Evolutionary conservation across 73 alveolate species (phyloP).

Genomic region (Paramecium sexaurelia): DNA sequence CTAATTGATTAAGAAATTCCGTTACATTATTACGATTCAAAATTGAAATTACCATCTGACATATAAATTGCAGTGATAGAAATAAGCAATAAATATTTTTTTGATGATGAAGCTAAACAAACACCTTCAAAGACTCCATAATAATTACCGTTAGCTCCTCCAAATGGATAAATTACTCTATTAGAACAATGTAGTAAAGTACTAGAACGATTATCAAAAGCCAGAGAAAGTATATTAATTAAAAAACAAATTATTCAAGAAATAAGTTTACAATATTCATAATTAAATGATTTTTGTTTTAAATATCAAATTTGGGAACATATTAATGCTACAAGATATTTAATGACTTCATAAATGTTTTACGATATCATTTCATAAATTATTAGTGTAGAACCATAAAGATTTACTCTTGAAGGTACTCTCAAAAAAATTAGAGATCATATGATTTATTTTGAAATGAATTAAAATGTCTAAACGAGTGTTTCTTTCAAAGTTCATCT

Average conservation of each 20-base stretch:
- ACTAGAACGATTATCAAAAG: background rate
- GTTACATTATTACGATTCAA: background rate
- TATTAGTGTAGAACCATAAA: background rate
- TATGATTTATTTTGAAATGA: conserved; percentile 41
- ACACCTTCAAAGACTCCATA: background rate
- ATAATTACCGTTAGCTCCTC: background rate
- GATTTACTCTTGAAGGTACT: background rate
- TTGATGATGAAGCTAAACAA: conserved; percentile 19
- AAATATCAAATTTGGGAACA: conserved; percentile 56
- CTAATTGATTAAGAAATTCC: conserved; percentile 24
- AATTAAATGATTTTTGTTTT: background rate
- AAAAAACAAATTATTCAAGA: background rate
- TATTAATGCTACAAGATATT: conserved; percentile 34
- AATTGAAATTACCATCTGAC: background rate
- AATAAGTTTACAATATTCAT: background rate
- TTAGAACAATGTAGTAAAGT: background rate
- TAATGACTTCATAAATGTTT: conserved; percentile 13
- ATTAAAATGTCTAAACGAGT: background rate
- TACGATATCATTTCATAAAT: background rate
- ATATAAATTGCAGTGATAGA: background rate
- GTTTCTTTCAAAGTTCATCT: background rate
- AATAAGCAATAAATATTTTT: background rate
- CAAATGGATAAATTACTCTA: background rate
- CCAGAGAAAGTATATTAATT: conserved; percentile 25
- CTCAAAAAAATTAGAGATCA: conserved; percentile 28